Evolutionary conservation across 202 grass and related monocot species (phyloP).

Genomic region (Carex arenaria): DNA sequence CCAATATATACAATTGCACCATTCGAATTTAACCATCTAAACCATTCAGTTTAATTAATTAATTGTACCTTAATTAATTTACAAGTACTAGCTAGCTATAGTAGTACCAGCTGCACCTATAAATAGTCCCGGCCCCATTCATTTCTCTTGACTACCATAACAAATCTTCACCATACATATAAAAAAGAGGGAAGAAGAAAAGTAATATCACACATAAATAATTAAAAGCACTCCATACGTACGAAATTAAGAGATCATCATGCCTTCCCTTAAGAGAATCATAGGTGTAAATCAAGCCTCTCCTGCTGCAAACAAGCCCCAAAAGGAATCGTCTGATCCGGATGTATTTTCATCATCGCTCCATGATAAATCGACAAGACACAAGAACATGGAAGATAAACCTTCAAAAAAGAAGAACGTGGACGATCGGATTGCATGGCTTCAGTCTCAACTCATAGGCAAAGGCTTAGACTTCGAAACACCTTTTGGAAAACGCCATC

Average conservation of each 20-base stretch:
- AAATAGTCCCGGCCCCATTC: not conserved
- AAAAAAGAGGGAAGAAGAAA: not conserved
- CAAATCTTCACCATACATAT: too few relatives aligned
- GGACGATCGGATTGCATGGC: conserved; percentile 59
- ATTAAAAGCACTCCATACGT: too few relatives aligned
- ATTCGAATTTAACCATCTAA: not conserved
- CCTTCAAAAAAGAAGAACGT: not conserved
- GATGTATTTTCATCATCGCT: conserved; percentile 19
- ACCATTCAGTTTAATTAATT: not conserved
- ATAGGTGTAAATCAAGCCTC: not conserved
- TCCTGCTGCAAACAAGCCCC: not conserved
- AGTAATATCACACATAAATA: not conserved
- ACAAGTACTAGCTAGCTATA: not conserved
- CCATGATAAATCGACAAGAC: conserved; percentile 18
- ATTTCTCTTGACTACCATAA: not conserved
- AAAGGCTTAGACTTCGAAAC: conserved; percentile 46
- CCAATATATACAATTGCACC: not conserved
- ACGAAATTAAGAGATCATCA: not conserved
- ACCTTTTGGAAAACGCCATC: conserved; percentile 44
- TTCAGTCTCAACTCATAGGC: conserved; percentile 55
- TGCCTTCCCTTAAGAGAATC: conserved; percentile 4
- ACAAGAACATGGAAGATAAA: not conserved
- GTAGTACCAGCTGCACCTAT: not conserved
- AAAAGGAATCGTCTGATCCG: not conserved
- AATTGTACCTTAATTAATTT: not conserved